Percentiles rank a stretch among this genome's conserved stretches.
Evolutionary conservation across 2,329 filamentous ascomycete genomes (phyloP).

Genomic region (Aspergillus chevalieri): DNA sequence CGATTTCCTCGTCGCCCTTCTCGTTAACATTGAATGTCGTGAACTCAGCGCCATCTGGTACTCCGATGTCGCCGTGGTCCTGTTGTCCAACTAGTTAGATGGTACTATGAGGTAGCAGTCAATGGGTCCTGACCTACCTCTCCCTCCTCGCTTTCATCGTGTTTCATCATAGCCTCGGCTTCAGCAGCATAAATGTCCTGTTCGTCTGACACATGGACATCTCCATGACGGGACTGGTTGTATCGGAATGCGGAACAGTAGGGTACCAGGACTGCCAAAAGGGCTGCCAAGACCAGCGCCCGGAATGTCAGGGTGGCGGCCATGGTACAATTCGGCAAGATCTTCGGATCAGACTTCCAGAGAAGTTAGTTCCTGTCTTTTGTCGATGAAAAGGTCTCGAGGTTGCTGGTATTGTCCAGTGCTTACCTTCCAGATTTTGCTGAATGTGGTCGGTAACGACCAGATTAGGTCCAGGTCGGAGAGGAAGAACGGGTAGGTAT

Average conservation of each 20-base stretch:
- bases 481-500: background rate
- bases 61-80: slow-evolving; percentile 7
- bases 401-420: background rate
- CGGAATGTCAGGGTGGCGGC: slow-evolving; percentile 1
- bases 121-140: slow-evolving; percentile 1
- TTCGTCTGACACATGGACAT: background rate
- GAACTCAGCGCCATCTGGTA: slow-evolving; percentile 8
- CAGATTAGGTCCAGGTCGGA: background rate
- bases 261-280: slow-evolving; percentile 5
- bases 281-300: slow-evolving; percentile 3
- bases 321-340: slow-evolving; percentile 5
- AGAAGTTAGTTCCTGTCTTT: background rate
- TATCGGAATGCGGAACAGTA: slow-evolving; percentile 6
- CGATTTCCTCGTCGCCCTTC: slow-evolving; percentile 7
- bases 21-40: slow-evolving; percentile 7
- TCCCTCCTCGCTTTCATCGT: background rate
- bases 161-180: slow-evolving; percentile 1
- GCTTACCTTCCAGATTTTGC: background rate
- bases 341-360: background rate
- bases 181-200: slow-evolving; percentile 9
- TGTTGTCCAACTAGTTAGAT: slow-evolving; percentile 2
- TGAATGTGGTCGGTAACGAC: background rate
- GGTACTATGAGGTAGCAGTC: background rate
- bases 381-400: background rate
- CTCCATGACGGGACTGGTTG: slow-evolving; percentile 1